Evolutionary conservation across 2,329 filamentous ascomycete species (phyloP).

Genomic region (Neofusicoccum sp.): DNA sequence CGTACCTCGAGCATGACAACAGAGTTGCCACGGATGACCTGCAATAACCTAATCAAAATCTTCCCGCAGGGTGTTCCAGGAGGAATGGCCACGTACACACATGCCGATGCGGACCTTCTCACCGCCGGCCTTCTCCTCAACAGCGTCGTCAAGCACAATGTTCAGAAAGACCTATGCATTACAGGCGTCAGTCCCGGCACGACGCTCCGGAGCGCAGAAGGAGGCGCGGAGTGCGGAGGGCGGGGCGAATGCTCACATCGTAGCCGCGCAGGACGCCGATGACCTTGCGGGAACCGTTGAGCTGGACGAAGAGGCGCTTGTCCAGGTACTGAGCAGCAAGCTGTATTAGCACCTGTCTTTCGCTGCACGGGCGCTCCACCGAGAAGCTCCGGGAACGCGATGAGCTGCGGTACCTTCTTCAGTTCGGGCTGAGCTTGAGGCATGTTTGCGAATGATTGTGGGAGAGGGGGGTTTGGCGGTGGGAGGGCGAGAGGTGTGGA

Average conservation of each 20-base stretch:
- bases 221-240: background rate
- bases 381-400: background rate
- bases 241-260: slow-evolving; percentile 64
- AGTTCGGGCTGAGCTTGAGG: slow-evolving; percentile 98
- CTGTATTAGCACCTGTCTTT: too few relatives aligned
- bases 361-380: too few relatives aligned
- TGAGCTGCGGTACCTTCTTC: slow-evolving; percentile 72
- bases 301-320: slow-evolving; percentile 95
- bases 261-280: slow-evolving; percentile 92
- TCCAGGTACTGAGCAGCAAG: slow-evolving; percentile 77
- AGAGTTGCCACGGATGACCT: slow-evolving; percentile 96
- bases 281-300: slow-evolving; percentile 97
- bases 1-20: slow-evolving; percentile 90
- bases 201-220: background rate
- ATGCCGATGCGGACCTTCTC: slow-evolving; percentile 90
- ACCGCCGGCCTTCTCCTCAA: slow-evolving; percentile 89
- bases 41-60: slow-evolving; percentile 1
- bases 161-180: slow-evolving; percentile 83
- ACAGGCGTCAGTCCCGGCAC: background rate
- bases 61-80: slow-evolving; percentile 22
- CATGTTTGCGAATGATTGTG: slow-evolving; percentile 60
- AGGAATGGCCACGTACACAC: slow-evolving; percentile 63
- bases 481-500: background rate
- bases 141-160: slow-evolving; percentile 93
- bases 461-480: background rate